Evolutionary conservation across 2,329 filamentous ascomycete genomes (phyloP), one percentile per base, ranked within the genome.

Genomic region (Sporothrix mexicana): DNA sequence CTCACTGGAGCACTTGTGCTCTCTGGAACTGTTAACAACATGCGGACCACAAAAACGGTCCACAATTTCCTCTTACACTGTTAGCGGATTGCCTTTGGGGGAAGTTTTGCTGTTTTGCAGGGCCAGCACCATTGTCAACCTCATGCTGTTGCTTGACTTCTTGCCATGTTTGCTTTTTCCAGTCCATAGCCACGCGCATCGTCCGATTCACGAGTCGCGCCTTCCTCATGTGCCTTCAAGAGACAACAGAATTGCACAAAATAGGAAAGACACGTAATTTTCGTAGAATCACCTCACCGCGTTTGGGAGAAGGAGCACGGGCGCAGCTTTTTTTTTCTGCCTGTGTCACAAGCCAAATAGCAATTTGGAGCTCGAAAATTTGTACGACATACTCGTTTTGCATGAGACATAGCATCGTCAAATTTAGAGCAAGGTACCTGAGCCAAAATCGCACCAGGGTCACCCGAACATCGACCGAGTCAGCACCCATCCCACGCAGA

Each of bases 31-130:
- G 55, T 3, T 23, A 13, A 30, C 10, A 23, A 30, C 55, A 57
- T 15, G 55, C 20, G 41, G 66, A 30, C 47, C 47, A 41, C 47
- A 20, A 20, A 55, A 45, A 45, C 23, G 36, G n/a, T 20, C 51
- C n/a, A 59, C 53, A 43, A 17, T 17, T 70, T 51, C 23, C 55
- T 70, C 43, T 70, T 70, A 70, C 69, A 69, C 67, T 57, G 67
- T 49, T 69, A 69, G 67, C n/a, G 67, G 17, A 45, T 57, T 69
- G 51, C 67, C 67, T 57, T 69, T 69, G 51, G 67, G 57, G 51
- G 67, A 57, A 69, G 67, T 69, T 69, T 69, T 57, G 49, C 67
- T 25, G 1, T 45, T 66, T 47, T 47, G 61, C 41, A 47, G 41
- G 30, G 36, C 36, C 2, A 20, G 9, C 36, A 64, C 17, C 5